Percentiles rank a stretch among this genome's conserved stretches.
phyloP scores from a whole-genome alignment of 345 rosid species.

The Eucalyptus globulus region DNA sequence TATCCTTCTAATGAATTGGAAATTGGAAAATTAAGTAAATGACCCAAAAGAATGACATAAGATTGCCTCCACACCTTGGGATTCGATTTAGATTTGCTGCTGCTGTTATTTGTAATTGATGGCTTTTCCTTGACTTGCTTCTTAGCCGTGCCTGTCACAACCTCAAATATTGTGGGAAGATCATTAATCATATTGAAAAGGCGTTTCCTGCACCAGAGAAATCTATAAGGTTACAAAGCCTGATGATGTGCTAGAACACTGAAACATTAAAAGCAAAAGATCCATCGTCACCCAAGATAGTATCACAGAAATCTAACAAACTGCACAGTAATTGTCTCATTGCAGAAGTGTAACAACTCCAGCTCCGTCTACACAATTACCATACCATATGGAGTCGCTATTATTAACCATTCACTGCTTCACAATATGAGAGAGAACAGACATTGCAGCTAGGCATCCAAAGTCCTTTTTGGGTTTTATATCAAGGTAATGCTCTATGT shows the following conservation, averaged over 20 bases:
- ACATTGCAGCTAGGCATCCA: background rate
- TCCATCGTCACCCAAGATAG: background rate
- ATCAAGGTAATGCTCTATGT: too few relatives aligned
- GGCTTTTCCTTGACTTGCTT: constrained; percentile 57
- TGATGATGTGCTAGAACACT: background rate
- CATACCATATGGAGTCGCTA: background rate
- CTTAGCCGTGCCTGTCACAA: constrained; percentile 58
- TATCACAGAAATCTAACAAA: background rate
- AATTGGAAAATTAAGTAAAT: background rate
- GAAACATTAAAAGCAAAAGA: background rate
- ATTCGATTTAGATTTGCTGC: constrained; percentile 68
- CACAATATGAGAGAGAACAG: background rate
- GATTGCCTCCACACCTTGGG: constrained; percentile 26
- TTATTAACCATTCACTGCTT: background rate
- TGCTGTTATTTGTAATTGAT: constrained; percentile 52
- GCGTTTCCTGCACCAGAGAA: constrained; percentile 47
- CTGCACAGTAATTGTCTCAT: background rate
- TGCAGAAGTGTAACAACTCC: background rate
- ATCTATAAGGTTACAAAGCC: background rate
- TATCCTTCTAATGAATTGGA: background rate
- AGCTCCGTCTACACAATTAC: background rate
- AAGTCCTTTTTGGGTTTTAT: too few relatives aligned
- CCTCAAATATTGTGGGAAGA: constrained; percentile 76
- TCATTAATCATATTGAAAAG: constrained; percentile 84
- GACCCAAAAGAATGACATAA: background rate